These are phyloP conservation scores for Xylaria sp. DNA, from an alignment of 2,329 filamentous ascomycete genomes.

Conservation along the genomic window DNA sequence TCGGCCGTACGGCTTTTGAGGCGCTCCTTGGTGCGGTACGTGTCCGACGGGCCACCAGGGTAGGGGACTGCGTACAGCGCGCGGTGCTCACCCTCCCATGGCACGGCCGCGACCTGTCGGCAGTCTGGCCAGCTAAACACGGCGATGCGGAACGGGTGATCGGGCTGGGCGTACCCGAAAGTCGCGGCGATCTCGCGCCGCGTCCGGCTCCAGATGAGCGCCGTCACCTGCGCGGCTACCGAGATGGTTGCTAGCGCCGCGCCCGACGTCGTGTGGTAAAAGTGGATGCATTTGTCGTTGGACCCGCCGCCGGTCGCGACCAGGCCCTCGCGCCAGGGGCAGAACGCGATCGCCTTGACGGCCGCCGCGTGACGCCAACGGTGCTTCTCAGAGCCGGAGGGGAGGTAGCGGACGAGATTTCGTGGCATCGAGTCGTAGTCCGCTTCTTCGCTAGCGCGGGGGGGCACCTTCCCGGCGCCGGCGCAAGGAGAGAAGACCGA, in stretches of 20 bases:
- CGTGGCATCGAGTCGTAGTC: slow-evolving; percentile 24
- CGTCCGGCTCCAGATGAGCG: slow-evolving; percentile 86
- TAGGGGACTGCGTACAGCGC: slow-evolving; percentile 90
- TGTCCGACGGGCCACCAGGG: slow-evolving; percentile 56
- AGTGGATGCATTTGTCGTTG: slow-evolving; percentile 94
- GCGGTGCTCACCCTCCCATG: slow-evolving; percentile 79
- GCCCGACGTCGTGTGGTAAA: slow-evolving; percentile 87
- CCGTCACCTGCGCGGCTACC: slow-evolving; percentile 91
- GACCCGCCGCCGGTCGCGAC: slow-evolving; percentile 91
- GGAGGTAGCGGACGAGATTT: slow-evolving; percentile 53
- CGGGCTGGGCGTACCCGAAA: slow-evolving; percentile 90
- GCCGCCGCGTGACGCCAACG: slow-evolving; percentile 82
- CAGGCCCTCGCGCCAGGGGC: slow-evolving; percentile 87
- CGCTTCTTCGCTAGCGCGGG: background rate
- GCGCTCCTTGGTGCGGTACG: slow-evolving; percentile 58
- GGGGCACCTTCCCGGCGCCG: background rate
- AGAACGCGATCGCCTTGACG: slow-evolving; percentile 96
- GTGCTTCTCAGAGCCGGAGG: slow-evolving; percentile 66
- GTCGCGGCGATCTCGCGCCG: slow-evolving; percentile 89
- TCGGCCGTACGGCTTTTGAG: slow-evolving; percentile 57
- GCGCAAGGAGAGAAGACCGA: background rate
- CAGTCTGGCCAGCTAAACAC: slow-evolving; percentile 96
- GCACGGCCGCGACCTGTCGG: slow-evolving; percentile 80
- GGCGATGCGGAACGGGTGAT: slow-evolving; percentile 86
- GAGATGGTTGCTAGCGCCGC: slow-evolving; percentile 87